A percentile compares a stretch with the other conserved stretches of the same genome.
These are phyloP conservation scores for Chloranthus sessilifolius DNA, from an alignment of 164 flowering plant species.

Conservation along the genomic window DNA sequence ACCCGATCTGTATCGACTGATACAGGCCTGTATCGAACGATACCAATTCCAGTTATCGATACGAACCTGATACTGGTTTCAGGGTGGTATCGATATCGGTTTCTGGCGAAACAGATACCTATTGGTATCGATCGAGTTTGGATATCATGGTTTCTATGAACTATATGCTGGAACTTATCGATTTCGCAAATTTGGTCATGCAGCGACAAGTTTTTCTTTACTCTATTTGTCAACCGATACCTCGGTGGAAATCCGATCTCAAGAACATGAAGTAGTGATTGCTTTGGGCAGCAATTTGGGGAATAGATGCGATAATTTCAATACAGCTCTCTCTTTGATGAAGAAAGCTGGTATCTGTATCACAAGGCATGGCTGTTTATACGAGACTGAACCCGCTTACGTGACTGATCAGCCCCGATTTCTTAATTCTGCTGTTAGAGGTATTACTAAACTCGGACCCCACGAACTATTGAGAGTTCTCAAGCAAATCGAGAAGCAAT, in stretches of 20 bases:
- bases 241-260: slow-evolving; percentile 50
- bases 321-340: slow-evolving; percentile 68
- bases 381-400: slow-evolving; percentile 91
- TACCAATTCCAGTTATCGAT: too few species aligned
- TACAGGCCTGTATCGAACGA: too few species aligned
- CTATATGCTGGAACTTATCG: background rate
- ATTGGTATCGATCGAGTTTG: too few species aligned
- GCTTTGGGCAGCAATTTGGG: slow-evolving; percentile 98
- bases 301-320: slow-evolving; percentile 58
- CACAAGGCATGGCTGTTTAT: slow-evolving; percentile 74
- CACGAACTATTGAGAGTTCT: slow-evolving; percentile 63
- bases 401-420: slow-evolving; percentile 86
- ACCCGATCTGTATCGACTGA: too few species aligned
- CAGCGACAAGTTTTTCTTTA: slow-evolving; percentile 28
- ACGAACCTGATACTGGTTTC: too few species aligned
- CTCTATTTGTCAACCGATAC: slow-evolving; percentile 30
- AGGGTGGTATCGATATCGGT: too few species aligned
- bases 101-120: too few species aligned
- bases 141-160: too few species aligned
- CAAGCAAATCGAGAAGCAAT: slow-evolving; percentile 74
- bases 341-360: slow-evolving; percentile 57
- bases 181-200: slow-evolving; percentile 6
- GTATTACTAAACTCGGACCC: slow-evolving; percentile 62
- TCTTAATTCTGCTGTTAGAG: slow-evolving; percentile 92
- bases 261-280: slow-evolving; percentile 81